Evolutionary conservation across 345 rosid species (phyloP), one percentile per base, ranked within the genome.

Genomic region (Boechera retrofracta): DNA sequence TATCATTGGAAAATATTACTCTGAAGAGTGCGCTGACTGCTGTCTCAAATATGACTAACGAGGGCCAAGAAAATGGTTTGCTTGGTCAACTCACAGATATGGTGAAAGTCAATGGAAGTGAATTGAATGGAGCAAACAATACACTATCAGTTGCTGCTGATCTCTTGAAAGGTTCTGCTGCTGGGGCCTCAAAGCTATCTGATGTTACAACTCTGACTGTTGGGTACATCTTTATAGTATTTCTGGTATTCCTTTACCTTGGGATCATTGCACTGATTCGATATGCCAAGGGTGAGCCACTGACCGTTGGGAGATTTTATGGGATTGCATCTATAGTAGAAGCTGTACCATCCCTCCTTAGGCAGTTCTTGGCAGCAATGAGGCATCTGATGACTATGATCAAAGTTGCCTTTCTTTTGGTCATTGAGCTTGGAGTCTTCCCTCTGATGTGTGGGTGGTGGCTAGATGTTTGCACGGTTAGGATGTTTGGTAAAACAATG

Each of bases 381-480:
- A 93, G 88, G 86, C 99, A 96, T 83, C 87, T 96, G 82, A 93
- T 96, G 99, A 96, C 98, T 42, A 96, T 96, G 99, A 88, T 96
- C 56, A 96, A 96, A 84, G 99, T 96, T 65, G 99, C 99, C 53
- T 96, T 96, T 79, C 97, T 96, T 75, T 79, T 96, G 63, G 99
- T 93, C 72, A 93, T 95, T 74, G 99, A 93, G 82, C 98, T 95
- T 70, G 98, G 98, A 81, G 99, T 93, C 67, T 95, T 95, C 64
- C 99, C 99, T 21, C 83, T 93, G 84, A 93, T 95, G 98, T 95
- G 99, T 81, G 99, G 99, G 44, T 95, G 99, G 99, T 93, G 98
- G 98, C 83, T 95, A 53, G 99, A 95, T 88, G 88, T 92, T 44
- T 95, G 97, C 75, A 95, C 99, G 2, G 83, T 91, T 74, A 85